These are phyloP conservation scores for Corymbia citriodora DNA, from an alignment of 441 rosid genomes.

Conservation along the genomic window DNA sequence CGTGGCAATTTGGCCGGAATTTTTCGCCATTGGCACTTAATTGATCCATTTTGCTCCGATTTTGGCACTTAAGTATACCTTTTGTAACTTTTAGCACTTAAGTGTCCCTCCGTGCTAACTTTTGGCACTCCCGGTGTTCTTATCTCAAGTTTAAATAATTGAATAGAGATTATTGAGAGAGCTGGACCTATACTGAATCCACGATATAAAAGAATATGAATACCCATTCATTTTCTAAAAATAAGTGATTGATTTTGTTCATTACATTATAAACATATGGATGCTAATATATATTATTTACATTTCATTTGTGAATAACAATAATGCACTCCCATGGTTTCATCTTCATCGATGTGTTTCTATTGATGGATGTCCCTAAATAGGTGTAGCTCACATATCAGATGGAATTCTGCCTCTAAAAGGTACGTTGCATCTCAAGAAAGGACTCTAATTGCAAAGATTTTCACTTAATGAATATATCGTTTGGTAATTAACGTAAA, in stretches of 20 bases:
- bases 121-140: too few relatives aligned
- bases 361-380: not conserved
- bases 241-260: not conserved
- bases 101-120: too few relatives aligned
- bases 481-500: not conserved
- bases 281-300: not conserved
- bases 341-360: not conserved
- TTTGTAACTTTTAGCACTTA: too few relatives aligned
- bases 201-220: not conserved
- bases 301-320: not conserved
- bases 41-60: too few relatives aligned
- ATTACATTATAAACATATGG: not conserved
- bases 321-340: not conserved
- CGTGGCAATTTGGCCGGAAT: too few relatives aligned
- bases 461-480: not conserved
- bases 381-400: not conserved
- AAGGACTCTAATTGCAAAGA: not conserved
- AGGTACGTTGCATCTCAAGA: not conserved
- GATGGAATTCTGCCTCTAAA: not conserved
- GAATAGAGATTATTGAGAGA: not conserved
- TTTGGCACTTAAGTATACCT: too few relatives aligned
- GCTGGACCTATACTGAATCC: not conserved
- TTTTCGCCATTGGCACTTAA: too few relatives aligned
- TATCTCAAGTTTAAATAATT: not conserved
- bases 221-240: not conserved